phyloP scores from a whole-genome alignment of 805 yeast species.

The Kluyveromyces nonfermentans region DNA sequence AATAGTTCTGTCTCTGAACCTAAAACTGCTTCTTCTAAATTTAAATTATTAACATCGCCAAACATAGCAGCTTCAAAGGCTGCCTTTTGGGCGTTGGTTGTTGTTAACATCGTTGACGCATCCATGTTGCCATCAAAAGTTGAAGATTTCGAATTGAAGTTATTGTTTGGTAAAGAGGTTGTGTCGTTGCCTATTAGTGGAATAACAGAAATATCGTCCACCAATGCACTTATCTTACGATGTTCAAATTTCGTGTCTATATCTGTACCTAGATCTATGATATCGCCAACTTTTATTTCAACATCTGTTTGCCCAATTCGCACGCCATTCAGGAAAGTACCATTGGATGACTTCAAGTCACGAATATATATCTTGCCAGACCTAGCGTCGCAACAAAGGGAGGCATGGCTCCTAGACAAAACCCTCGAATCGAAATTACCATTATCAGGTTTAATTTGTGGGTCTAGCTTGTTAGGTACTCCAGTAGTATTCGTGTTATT shows the following conservation, averaged over 20 bases:
- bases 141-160: not conserved
- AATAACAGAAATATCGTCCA: conserved; percentile 58
- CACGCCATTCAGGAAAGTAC: conserved; percentile 78
- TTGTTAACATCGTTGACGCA: conserved; percentile 4
- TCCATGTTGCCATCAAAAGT: conserved; percentile 8
- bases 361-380: conserved; percentile 62
- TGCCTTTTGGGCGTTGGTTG: conserved; percentile 18
- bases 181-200: conserved; percentile 27
- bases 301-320: conserved; percentile 50
- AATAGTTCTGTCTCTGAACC: conserved; percentile 39
- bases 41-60: conserved; percentile 43
- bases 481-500: conserved; percentile 10
- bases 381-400: conserved; percentile 59
- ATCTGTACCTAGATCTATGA: conserved; percentile 90
- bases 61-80: conserved; percentile 53
- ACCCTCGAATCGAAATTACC: conserved; percentile 95
- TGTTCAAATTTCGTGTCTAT: conserved; percentile 59
- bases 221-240: conserved; percentile 74
- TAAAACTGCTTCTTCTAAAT: conserved; percentile 41
- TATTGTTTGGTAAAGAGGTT: not conserved
- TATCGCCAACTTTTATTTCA: conserved; percentile 68
- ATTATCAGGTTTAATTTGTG: conserved; percentile 53
- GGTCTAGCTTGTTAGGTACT: conserved; percentile 28
- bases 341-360: conserved; percentile 88
- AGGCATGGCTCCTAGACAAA: conserved; percentile 88